Evolutionary conservation across 2,329 filamentous ascomycete genomes (phyloP), one percentile per base, ranked within the genome.

Genomic region (Neopestalotiopsis clavispora): DNA sequence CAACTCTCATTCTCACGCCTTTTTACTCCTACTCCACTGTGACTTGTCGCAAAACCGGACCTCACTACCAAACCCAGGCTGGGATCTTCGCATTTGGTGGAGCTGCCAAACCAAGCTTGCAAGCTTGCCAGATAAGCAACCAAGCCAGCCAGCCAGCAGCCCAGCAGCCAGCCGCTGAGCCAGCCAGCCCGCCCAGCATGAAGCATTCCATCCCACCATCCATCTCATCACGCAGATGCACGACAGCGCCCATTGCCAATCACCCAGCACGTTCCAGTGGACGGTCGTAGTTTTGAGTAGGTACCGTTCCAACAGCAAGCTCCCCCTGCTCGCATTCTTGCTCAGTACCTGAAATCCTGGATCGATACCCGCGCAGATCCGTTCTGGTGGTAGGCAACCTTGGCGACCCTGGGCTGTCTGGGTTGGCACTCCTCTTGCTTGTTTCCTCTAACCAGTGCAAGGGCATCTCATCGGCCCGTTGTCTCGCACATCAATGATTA

Each of bases 391-490:
- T 28, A 4, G 40, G 23, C 20, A 23, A n/a, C 14, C 34, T 38
- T 38, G 34, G 23, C 5, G 10, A n/a, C 14, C 63, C 32, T 17
- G 34, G 49, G 49, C 45, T 56, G 45, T 28, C 23, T 28, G 23
- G 23, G 23, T 28, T 28, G 10, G 34, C 10, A 52, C 45, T n/a
- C 45, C 45, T 52, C 45, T 52, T 52, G 17, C 45, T 28, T 52
- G 45, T 52, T 52, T 52, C 45, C 45, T 52, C 42, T n/a, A 28
- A n/a, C 20, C 23, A 56, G 49, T 34, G 42, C 63, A 66, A 57
- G 63, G 42, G 63, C 63, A n/a, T 23, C 52, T 17, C 32, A 66
- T 66, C 63, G 63, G 63, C 49, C 63, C 63, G 42, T 66, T 66
- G 63, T 56, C 63, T 30, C 7, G 63, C 45, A 38, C 30, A 30